These are phyloP conservation scores for Wickerhamiella azymoides DNA, from an alignment of 805 yeast species.

Conservation along the genomic window DNA sequence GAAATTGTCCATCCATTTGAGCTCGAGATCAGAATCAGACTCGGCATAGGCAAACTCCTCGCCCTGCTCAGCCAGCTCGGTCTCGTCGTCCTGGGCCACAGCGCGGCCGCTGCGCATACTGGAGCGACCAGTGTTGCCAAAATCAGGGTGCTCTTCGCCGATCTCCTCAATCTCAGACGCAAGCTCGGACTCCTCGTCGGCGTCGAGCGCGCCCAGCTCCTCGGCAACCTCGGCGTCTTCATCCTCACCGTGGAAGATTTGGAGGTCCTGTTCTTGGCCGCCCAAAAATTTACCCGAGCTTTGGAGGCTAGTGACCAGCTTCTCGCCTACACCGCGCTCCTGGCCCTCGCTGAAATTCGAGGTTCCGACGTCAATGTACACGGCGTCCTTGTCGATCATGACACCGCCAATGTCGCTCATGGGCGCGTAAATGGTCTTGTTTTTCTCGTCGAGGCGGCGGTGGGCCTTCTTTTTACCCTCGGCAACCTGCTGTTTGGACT, in stretches of 20 bases:
- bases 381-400: constrained; percentile 92
- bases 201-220: constrained; percentile 26
- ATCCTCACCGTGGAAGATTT: constrained; percentile 50
- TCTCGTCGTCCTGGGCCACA: constrained; percentile 28
- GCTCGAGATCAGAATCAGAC: constrained; percentile 16
- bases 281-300: constrained; percentile 45
- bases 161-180: constrained; percentile 22
- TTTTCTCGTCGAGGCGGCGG: constrained; percentile 84
- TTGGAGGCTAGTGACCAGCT: constrained; percentile 70
- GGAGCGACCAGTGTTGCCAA: constrained; percentile 45
- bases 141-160: constrained; percentile 18
- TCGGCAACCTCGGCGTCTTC: constrained; percentile 32
- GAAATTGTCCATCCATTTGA: constrained; percentile 25
- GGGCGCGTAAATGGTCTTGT: constrained; percentile 91
- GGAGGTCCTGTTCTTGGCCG: constrained; percentile 55
- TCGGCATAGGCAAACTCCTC: constrained; percentile 14
- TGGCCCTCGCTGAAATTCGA: constrained; percentile 44
- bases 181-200: constrained; percentile 15
- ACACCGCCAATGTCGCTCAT: constrained; percentile 99
- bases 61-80: constrained; percentile 15
- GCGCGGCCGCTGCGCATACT: constrained; percentile 45
- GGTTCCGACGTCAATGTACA: constrained; percentile 69
- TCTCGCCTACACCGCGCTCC: constrained; percentile 74
- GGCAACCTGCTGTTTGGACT: constrained; percentile 40
- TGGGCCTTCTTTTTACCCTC: constrained; percentile 50